Conservation (phyloP, 2,329 filamentous ascomycete species). For the Mollisia scopiformis region DNA sequence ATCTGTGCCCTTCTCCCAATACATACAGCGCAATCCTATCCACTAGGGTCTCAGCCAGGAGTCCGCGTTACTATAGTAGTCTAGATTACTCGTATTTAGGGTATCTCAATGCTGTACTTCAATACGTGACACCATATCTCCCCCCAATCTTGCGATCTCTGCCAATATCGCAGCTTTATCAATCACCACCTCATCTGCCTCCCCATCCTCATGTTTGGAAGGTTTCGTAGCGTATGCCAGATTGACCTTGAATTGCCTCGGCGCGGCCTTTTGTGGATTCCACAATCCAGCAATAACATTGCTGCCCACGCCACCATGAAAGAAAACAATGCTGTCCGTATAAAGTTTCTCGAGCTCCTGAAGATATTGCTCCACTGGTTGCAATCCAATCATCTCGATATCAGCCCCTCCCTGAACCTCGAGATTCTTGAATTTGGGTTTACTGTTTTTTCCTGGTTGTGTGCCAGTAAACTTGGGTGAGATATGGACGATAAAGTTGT, state of each 20-base stretch:
- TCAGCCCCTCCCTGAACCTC: slow-evolving; percentile 55
- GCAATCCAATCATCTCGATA: slow-evolving; percentile 51
- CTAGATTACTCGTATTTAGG: not conserved
- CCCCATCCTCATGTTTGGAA: slow-evolving; percentile 41
- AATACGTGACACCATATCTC: slow-evolving; percentile 69
- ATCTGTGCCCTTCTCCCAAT: too few species aligned
- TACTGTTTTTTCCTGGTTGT: slow-evolving; percentile 39
- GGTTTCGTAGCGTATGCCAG: slow-evolving; percentile 66
- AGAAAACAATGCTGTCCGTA: slow-evolving; percentile 74
- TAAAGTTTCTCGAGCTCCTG: slow-evolving; percentile 70
- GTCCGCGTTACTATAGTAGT: too few species aligned
- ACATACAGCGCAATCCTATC: too few species aligned
- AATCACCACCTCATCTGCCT: slow-evolving; percentile 56
- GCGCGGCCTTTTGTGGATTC: slow-evolving; percentile 53
- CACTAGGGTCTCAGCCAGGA: too few species aligned
- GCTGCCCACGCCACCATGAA: slow-evolving; percentile 65
- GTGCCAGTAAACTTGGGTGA: slow-evolving; percentile 36
- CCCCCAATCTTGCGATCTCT: slow-evolving; percentile 73
- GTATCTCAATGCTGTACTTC: slow-evolving; percentile 43
- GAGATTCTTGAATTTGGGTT: slow-evolving; percentile 78
- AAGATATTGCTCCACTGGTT: slow-evolving; percentile 66
- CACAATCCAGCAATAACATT: slow-evolving; percentile 66
- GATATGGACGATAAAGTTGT: slow-evolving; percentile 83
- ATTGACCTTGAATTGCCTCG: slow-evolving; percentile 69
- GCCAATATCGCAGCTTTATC: slow-evolving; percentile 70